A percentile compares a stretch with the other conserved stretches of the same genome.
These are phyloP conservation scores for Aspergillus biplanus DNA, from an alignment of 495 filamentous ascomycete genomes.

Conservation along the genomic window DNA sequence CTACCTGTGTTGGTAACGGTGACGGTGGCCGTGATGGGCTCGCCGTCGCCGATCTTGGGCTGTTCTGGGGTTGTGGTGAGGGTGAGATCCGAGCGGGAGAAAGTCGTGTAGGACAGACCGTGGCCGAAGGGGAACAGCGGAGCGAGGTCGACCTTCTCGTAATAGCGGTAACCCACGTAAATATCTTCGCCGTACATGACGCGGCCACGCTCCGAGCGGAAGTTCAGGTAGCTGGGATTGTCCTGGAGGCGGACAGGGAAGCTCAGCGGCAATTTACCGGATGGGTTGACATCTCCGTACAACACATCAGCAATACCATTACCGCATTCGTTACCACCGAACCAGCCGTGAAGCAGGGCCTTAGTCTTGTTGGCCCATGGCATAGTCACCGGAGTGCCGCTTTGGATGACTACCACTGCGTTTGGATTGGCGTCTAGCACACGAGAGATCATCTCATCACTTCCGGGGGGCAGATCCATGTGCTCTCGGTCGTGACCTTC, in stretches of 20 bases:
- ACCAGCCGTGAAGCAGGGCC: constrained; percentile 77
- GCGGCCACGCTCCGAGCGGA: constrained; percentile 74
- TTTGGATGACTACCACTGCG: constrained; percentile 80
- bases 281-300: constrained; percentile 59
- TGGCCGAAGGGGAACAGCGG: constrained; percentile 82
- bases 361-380: constrained; percentile 73
- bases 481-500: constrained; percentile 83
- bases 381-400: constrained; percentile 84
- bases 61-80: constrained; percentile 42
- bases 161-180: constrained; percentile 83
- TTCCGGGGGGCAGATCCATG: constrained; percentile 81
- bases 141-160: constrained; percentile 67
- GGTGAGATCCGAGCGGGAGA: constrained; percentile 66
- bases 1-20: constrained; percentile 70
- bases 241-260: constrained; percentile 71
- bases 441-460: constrained; percentile 72
- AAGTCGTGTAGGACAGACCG: constrained; percentile 81
- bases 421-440: constrained; percentile 72
- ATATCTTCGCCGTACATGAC: constrained; percentile 81
- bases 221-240: constrained; percentile 78
- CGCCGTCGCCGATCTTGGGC: constrained; percentile 39
- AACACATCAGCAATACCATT: constrained; percentile 65
- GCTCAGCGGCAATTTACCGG: constrained; percentile 59
- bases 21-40: constrained; percentile 62
- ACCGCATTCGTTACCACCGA: constrained; percentile 68